phyloP scores from a whole-genome alignment of 352 stramenopile genomes.

The Pythium sp. region DNA sequence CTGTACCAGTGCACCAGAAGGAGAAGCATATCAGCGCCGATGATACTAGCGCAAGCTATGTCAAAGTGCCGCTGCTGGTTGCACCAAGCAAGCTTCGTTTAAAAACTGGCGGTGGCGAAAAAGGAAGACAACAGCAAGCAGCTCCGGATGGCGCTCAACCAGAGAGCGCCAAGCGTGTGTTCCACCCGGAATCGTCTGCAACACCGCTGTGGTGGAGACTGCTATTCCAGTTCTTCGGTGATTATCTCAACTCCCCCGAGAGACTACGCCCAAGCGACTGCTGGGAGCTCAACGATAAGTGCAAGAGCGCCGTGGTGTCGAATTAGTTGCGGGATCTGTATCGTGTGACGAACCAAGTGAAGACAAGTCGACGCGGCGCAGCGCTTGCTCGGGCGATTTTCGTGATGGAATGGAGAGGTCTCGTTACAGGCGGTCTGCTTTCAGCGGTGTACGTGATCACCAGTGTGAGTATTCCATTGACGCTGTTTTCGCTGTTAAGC shows the following conservation, averaged over 20 bases:
- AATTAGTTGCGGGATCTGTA: conserved; percentile 30
- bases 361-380: not conserved
- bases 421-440: conserved; percentile 36
- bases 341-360: not conserved
- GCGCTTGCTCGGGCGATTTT: conserved; percentile 32
- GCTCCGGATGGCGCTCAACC: not conserved
- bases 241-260: conserved; percentile 18
- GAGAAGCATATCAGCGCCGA: too few relatives aligned
- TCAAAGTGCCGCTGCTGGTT: not conserved
- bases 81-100: not conserved
- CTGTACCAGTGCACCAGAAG: too few relatives aligned
- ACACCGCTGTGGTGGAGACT: conserved; percentile 43
- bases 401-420: conserved; percentile 24
- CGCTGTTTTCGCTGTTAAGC: conserved; percentile 41
- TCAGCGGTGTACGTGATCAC: conserved; percentile 36
- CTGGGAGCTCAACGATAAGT: conserved; percentile 42
- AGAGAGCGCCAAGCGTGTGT: not conserved
- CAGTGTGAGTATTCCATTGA: conserved; percentile 34
- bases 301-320: conserved; percentile 34
- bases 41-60: too few relatives aligned
- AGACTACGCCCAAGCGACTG: conserved; percentile 39
- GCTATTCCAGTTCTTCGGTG: conserved; percentile 40
- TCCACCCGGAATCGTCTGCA: conserved; percentile 29
- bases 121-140: not conserved
- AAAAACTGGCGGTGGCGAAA: not conserved